phyloP scores from a whole-genome alignment of 2,329 filamentous ascomycete genomes.

The Nannizzia gypsea region DNA sequence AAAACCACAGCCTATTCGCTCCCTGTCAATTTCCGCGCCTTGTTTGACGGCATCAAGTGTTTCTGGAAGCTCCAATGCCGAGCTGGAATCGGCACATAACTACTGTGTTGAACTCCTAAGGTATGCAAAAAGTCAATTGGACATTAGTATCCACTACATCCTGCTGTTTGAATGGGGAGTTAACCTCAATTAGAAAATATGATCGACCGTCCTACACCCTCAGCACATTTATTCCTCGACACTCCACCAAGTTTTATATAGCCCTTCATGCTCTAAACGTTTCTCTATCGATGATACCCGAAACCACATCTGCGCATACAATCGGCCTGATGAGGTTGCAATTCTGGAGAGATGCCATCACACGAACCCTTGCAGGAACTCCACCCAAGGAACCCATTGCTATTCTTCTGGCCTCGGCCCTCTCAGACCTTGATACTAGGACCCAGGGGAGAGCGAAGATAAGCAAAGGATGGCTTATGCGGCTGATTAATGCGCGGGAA shows the following conservation, averaged over 20 bases:
- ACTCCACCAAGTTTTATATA: constrained; percentile 70
- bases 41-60: neutral
- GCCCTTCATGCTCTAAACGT: constrained; percentile 87
- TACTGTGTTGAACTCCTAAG: constrained; percentile 50
- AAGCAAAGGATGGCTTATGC: constrained; percentile 61
- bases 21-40: neutral
- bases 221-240: constrained; percentile 66
- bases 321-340: constrained; percentile 83
- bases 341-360: constrained; percentile 83
- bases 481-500: constrained; percentile 70
- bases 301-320: constrained; percentile 75
- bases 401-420: constrained; percentile 63
- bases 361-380: constrained; percentile 60
- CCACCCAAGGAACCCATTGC: constrained; percentile 89
- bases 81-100: constrained; percentile 43
- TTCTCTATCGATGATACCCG: constrained; percentile 79
- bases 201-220: constrained; percentile 83
- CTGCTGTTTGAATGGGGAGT: neutral
- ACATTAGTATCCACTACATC: neutral
- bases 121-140: constrained; percentile 24
- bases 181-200: constrained; percentile 51
- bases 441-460: constrained; percentile 39
- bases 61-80: constrained; percentile 25
- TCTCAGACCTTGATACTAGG: constrained; percentile 44
- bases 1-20: neutral